phyloP scores from a whole-genome alignment of 2,329 filamentous ascomycete genomes.

The Curvularia sp. region DNA sequence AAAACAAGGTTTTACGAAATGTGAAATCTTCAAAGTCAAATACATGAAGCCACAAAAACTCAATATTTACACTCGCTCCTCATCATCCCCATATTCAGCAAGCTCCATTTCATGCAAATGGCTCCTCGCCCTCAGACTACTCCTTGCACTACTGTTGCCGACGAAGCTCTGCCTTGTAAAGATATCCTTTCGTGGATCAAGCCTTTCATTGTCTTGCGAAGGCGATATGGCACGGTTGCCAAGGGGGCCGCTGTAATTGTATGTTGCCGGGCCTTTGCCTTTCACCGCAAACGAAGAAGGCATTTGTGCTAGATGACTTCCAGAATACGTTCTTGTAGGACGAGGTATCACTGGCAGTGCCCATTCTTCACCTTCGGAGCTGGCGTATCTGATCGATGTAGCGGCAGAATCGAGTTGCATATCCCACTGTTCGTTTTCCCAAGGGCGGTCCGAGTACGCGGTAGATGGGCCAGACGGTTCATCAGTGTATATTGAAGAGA shows the following conservation, averaged over 20 bases:
- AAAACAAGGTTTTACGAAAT: background rate
- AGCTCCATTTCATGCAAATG: constrained; percentile 41
- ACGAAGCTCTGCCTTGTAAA: constrained; percentile 35
- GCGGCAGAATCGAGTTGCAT: constrained; percentile 24
- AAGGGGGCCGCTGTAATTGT: constrained; percentile 24
- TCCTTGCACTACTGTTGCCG: constrained; percentile 32
- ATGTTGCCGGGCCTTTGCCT: constrained; percentile 35
- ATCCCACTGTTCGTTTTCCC: constrained; percentile 33
- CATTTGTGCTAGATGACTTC: background rate
- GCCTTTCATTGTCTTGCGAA: constrained; percentile 8
- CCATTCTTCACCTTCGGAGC: constrained; percentile 27
- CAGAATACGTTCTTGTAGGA: constrained; percentile 23
- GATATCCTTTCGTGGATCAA: constrained; percentile 31
- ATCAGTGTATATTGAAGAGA: constrained; percentile 46
- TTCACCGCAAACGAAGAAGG: constrained; percentile 7
- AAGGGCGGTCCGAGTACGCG: constrained; percentile 25
- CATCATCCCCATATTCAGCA: constrained; percentile 21
- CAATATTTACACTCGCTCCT: background rate
- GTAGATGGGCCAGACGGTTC: constrained; percentile 31
- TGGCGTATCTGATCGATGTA: constrained; percentile 32
- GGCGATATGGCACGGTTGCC: constrained; percentile 19
- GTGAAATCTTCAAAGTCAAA: too few species aligned
- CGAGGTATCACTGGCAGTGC: constrained; percentile 15
- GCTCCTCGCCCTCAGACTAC: constrained; percentile 39
- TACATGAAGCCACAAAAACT: background rate